Evolutionary conservation across 1,284 basidiomycete species (phyloP).

Genomic region (Ustilago cynodontis): DNA sequence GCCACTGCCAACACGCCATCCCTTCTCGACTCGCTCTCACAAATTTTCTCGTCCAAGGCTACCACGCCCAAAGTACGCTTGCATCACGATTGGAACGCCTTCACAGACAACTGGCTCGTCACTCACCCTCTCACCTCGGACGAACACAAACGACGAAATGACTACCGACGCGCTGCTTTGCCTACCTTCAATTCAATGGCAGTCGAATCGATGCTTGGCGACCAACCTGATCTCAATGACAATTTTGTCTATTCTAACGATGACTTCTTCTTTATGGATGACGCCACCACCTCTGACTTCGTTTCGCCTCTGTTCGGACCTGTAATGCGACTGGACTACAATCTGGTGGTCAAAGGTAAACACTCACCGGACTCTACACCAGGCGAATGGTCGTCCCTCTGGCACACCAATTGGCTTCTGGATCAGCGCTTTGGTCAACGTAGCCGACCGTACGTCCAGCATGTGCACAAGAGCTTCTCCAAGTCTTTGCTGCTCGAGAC

Average conservation of each 20-base stretch:
- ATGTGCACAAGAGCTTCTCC: slow-evolving; percentile 48
- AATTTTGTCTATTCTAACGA: slow-evolving; percentile 56
- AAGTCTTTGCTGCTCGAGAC: slow-evolving; percentile 39
- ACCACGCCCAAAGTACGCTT: slow-evolving; percentile 26
- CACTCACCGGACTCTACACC: slow-evolving; percentile 16
- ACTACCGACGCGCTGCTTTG: slow-evolving; percentile 45
- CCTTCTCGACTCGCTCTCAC: slow-evolving; percentile 4
- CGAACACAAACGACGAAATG: slow-evolving; percentile 13
- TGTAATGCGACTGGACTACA: slow-evolving; percentile 55
- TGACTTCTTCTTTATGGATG: slow-evolving; percentile 56
- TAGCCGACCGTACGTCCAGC: slow-evolving; percentile 41
- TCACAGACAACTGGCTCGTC: slow-evolving; percentile 42
- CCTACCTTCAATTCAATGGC: slow-evolving; percentile 63
- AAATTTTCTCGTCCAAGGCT: not conserved
- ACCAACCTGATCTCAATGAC: slow-evolving; percentile 42
- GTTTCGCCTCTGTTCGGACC: slow-evolving; percentile 52
- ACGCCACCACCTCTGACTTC: slow-evolving; percentile 35
- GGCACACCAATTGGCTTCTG: slow-evolving; percentile 43
- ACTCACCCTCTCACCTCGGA: slow-evolving; percentile 9
- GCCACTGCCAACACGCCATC: not conserved
- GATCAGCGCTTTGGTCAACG: slow-evolving; percentile 50
- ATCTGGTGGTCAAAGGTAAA: slow-evolving; percentile 30
- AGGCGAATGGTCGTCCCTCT: slow-evolving; percentile 52
- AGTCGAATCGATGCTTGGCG: slow-evolving; percentile 53
- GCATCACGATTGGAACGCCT: slow-evolving; percentile 60